phyloP scores from a whole-genome alignment of 148 eudicot genomes.

The Amaranthus cruentus region DNA sequence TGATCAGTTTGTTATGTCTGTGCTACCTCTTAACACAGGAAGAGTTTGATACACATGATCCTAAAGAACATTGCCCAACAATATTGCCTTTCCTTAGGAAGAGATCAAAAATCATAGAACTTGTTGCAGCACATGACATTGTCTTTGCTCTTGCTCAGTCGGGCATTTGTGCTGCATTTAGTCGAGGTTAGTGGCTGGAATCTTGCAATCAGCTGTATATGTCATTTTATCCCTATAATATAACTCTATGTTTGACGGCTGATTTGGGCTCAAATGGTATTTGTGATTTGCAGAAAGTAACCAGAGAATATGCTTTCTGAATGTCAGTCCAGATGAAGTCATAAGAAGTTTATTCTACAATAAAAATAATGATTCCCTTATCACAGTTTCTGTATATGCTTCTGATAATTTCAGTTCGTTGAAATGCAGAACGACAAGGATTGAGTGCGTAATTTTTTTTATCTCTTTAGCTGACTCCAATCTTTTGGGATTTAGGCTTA shows the following conservation, averaged over 20 bases:
- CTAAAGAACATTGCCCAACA: constrained; percentile 72
- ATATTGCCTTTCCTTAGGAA: constrained; percentile 73
- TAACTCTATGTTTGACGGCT: background rate
- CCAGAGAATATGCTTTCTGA: constrained; percentile 88
- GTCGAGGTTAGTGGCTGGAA: constrained; percentile 52
- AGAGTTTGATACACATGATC: constrained; percentile 98
- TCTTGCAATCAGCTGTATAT: background rate
- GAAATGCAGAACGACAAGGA: constrained; percentile 95
- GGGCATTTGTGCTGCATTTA: constrained; percentile 96
- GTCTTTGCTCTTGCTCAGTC: constrained; percentile 98
- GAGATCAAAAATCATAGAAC: constrained; percentile 83
- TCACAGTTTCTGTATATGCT: constrained; percentile 96
- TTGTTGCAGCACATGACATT: constrained; percentile 92
- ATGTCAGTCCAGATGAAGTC: constrained; percentile 85
- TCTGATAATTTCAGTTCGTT: constrained; percentile 90
- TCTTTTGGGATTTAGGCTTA: background rate
- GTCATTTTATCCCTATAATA: background rate
- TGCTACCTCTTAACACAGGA: constrained; percentile 45
- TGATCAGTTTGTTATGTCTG: background rate
- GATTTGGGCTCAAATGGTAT: constrained; percentile 3
- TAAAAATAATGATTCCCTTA: constrained; percentile 91
- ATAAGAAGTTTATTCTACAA: constrained; percentile 96
- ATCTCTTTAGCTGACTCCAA: background rate
- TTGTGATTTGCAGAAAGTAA: constrained; percentile 72
- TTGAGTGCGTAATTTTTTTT: constrained; percentile 52